phyloP scores from a whole-genome alignment of 257 asterid species.

The Solanum chilense region DNA sequence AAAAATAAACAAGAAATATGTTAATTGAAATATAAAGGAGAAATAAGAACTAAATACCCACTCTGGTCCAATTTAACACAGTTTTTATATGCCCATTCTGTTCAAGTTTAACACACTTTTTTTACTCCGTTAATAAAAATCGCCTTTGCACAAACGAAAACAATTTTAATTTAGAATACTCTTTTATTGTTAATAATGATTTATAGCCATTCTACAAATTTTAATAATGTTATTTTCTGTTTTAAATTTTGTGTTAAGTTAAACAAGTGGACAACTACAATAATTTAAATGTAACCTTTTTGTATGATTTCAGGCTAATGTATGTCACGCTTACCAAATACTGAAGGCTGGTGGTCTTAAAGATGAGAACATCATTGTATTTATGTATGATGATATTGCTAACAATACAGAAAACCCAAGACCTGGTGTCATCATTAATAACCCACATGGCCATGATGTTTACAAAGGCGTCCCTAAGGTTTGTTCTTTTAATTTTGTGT shows the following conservation, averaged over 20 bases:
- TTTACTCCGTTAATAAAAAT: too few relatives aligned
- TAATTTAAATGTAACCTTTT: not conserved
- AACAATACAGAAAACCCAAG: slow-evolving; percentile 60
- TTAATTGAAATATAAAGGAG: too few relatives aligned
- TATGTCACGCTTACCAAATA: slow-evolving; percentile 89
- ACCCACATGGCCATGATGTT: slow-evolving; percentile 73
- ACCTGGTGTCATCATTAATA: slow-evolving; percentile 82
- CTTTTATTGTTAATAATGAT: not conserved
- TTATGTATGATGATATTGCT: slow-evolving; percentile 94
- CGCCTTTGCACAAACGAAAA: not conserved
- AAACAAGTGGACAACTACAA: too few relatives aligned
- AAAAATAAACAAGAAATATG: too few relatives aligned
- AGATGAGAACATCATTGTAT: slow-evolving; percentile 78
- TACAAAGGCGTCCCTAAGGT: slow-evolving; percentile 96
- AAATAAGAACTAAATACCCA: too few relatives aligned
- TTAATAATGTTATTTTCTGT: too few relatives aligned
- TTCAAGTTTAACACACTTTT: too few relatives aligned
- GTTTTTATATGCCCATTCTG: too few relatives aligned
- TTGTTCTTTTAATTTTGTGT: not conserved
- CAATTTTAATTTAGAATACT: too few relatives aligned
- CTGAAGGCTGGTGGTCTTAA: slow-evolving; percentile 73
- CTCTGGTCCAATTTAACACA: too few relatives aligned
- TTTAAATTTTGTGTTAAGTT: too few relatives aligned
- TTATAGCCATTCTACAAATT: not conserved
- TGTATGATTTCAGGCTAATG: slow-evolving; percentile 53